Evolutionary conservation across 352 stramenopile species (phyloP).

Genomic region (Phytophthora sansomeana): DNA sequence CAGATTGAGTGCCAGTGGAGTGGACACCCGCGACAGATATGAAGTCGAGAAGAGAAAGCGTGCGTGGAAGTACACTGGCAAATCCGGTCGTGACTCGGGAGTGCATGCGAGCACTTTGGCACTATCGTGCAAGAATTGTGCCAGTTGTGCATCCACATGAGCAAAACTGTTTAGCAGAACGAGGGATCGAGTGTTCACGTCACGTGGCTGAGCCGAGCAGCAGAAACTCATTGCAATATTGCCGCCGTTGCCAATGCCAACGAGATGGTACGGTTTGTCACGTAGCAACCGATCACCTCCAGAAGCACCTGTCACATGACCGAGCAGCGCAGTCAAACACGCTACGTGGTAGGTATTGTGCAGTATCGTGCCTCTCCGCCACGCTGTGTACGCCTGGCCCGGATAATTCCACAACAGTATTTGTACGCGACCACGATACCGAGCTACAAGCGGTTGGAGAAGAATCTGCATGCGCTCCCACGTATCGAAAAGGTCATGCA

Average conservation of each 20-base stretch:
- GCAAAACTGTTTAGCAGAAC: conserved; percentile 92
- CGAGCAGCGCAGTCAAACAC: conserved; percentile 89
- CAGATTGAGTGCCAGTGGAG: conserved; percentile 95
- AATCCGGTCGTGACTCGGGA: conserved; percentile 90
- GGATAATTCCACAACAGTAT: conserved; percentile 97
- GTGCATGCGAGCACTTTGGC: conserved; percentile 95
- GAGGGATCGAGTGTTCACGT: conserved; percentile 79
- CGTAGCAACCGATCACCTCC: conserved; percentile 51
- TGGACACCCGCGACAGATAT: conserved; percentile 94
- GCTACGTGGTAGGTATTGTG: conserved; percentile 94
- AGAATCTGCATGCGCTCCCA: conserved; percentile 95
- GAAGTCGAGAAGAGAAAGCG: conserved; percentile 93
- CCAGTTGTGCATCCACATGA: conserved; percentile 91
- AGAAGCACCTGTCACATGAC: conserved; percentile 33
- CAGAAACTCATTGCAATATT: conserved; percentile 90
- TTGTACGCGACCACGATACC: conserved; percentile 88
- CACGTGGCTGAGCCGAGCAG: conserved; percentile 48
- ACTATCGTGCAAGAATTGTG: conserved; percentile 94
- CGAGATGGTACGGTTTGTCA: conserved; percentile 91
- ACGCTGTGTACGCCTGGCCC: conserved; percentile 95
- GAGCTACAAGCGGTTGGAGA: conserved; percentile 86
- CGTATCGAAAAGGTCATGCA: conserved; percentile 96
- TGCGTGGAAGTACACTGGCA: conserved; percentile 96
- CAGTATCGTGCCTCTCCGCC: conserved; percentile 85
- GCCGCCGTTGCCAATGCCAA: conserved; percentile 93